Percentiles rank a stretch among this genome's conserved stretches.
These are phyloP conservation scores for Euptelea pleiosperma DNA, from an alignment of 164 flowering plant genomes.

Conservation along the genomic window DNA sequence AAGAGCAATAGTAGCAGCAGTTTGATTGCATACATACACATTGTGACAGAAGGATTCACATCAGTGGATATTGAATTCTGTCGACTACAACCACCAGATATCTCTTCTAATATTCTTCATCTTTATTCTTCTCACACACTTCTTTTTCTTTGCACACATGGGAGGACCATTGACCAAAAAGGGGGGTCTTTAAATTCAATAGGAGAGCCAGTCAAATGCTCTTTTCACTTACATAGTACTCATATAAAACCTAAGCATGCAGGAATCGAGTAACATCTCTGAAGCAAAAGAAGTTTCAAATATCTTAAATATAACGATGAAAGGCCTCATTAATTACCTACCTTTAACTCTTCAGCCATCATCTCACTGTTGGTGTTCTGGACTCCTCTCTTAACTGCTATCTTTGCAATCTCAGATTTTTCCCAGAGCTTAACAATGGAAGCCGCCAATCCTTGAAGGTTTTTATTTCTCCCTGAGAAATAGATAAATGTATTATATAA, in stretches of 20 bases:
- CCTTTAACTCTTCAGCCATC: slow-evolving; percentile 96
- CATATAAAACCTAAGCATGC: neutral
- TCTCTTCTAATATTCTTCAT: too few species aligned
- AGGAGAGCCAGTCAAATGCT: neutral
- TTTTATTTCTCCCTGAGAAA: slow-evolving; percentile 77
- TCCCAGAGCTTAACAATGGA: slow-evolving; percentile 93
- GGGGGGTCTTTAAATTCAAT: too few species aligned
- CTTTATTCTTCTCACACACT: too few species aligned
- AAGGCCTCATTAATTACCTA: slow-evolving; percentile 19
- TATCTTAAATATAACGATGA: neutral
- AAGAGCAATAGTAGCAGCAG: too few species aligned
- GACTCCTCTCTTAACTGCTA: slow-evolving; percentile 96
- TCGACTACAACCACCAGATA: too few species aligned
- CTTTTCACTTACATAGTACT: neutral
- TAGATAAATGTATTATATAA: slow-evolving; percentile 2
- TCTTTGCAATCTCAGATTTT: slow-evolving; percentile 88
- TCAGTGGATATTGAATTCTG: too few species aligned
- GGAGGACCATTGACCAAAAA: too few species aligned
- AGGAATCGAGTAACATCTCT: neutral
- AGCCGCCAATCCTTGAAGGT: slow-evolving; percentile 88
- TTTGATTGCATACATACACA: too few species aligned
- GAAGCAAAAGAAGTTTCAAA: slow-evolving; percentile 2
- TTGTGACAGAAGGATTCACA: too few species aligned
- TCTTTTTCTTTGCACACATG: too few species aligned
- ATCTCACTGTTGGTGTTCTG: slow-evolving; percentile 78